These are phyloP conservation scores for Mycena floridula DNA, from an alignment of 768 basidiomycete species.

Conservation along the genomic window DNA sequence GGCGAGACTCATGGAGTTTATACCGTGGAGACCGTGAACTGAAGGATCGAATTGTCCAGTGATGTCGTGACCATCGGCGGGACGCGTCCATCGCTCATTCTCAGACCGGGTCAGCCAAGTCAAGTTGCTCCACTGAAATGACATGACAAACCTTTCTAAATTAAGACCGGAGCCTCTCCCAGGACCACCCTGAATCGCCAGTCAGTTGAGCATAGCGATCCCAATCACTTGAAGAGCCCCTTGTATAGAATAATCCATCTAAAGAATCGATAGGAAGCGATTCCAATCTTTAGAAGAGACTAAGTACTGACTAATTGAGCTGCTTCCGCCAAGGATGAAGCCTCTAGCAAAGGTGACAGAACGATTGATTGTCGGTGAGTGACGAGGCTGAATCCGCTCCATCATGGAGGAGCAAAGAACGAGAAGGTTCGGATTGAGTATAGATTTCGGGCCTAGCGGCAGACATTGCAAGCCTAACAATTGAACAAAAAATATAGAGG, in stretches of 20 bases:
- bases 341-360: too few species aligned
- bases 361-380: too few species aligned
- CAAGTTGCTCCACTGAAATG: neutral
- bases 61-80: neutral
- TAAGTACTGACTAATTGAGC: too few species aligned
- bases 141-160: constrained; percentile 8
- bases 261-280: too few species aligned
- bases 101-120: neutral
- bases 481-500: too few species aligned
- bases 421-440: too few species aligned
- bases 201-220: constrained; percentile 10
- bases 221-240: constrained; percentile 13
- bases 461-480: too few species aligned
- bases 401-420: too few species aligned
- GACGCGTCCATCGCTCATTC: constrained; percentile 12
- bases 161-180: constrained; percentile 10
- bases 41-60: constrained; percentile 24
- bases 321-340: too few species aligned
- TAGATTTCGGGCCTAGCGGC: too few species aligned
- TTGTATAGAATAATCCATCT: constrained; percentile 17
- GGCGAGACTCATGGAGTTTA: constrained; percentile 19
- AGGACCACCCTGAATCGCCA: constrained; percentile 15
- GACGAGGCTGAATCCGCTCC: too few species aligned
- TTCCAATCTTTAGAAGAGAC: too few species aligned
- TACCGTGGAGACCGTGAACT: constrained; percentile 23